These are phyloP conservation scores for Evernia prunastri DNA, from an alignment of 495 filamentous ascomycete species.

Conservation along the genomic window DNA sequence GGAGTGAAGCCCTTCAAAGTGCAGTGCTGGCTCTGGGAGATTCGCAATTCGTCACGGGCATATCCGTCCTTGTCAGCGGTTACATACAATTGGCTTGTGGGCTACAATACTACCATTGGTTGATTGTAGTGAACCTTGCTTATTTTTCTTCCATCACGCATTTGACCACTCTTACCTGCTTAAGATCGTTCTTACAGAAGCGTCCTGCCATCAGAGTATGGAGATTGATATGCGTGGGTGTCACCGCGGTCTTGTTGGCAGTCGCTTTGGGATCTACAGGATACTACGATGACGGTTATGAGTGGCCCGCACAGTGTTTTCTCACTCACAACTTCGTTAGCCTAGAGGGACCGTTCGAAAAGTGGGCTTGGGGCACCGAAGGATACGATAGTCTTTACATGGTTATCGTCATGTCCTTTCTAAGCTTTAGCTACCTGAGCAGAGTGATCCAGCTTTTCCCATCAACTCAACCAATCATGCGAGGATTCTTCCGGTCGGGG, in stretches of 20 bases:
- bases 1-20: slow-evolving; percentile 7
- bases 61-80: slow-evolving; percentile 25
- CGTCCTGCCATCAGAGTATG: slow-evolving; percentile 4
- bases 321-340: not conserved
- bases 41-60: slow-evolving; percentile 24
- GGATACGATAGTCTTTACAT: slow-evolving; percentile 3
- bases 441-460: slow-evolving; percentile 5
- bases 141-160: slow-evolving; percentile 41
- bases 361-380: too few species aligned
- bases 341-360: not conserved
- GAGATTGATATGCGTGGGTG: slow-evolving; percentile 12
- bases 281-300: not conserved
- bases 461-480: not conserved
- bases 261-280: slow-evolving; percentile 10
- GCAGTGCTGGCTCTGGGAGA: slow-evolving; percentile 22
- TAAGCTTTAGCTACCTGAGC: not conserved
- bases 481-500: not conserved
- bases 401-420: not conserved
- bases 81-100: slow-evolving; percentile 20
- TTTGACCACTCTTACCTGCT: slow-evolving; percentile 33
- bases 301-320: not conserved
- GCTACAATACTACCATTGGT: slow-evolving; percentile 36
- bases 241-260: slow-evolving; percentile 11
- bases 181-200: slow-evolving; percentile 25
- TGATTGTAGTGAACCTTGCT: slow-evolving; percentile 32